Base-by-base conservation (phyloP, 2,329 filamentous ascomycete genomes). In the Mariannaea elegans region DNA sequence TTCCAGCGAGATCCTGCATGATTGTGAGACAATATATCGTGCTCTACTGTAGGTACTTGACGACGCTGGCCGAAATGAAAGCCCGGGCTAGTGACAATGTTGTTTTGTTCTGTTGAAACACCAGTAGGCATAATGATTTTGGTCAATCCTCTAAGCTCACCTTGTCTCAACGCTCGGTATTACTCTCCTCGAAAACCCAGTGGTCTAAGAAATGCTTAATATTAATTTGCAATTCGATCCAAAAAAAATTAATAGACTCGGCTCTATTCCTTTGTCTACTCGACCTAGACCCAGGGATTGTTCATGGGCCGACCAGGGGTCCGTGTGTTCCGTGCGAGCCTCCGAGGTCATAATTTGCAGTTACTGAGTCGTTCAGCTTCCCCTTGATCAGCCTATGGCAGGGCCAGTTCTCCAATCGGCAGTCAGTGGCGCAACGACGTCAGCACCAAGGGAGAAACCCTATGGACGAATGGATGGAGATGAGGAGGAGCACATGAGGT, bases 371-470 rank as follows among this genome's bases (percentile, higher is more conserved):
- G 58, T 32, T 45, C 55, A 56, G 41, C 62, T 65, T 65, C 65
- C 66, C 66, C 64, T 69, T 66, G 62, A 63, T 62, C 65, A 56
- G 48, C 65, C 58, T 58, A 67, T 59, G 50, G 51, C 56, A 52
- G 12, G 16, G 39, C 65, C 63, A 62, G 59, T 51, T n/a, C 64
- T 66, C 56, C 57, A 70, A 65, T 59, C 54, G 64, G 65, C 54
- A 68, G 55, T 32, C 56, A 55, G 52, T 59, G 54, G 57, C 62
- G 62, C 57, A 54, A 58, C 64, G 65, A 68, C 64, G 64, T 64
- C 67, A 68, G 67, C 53, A 54, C 45, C 54, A 62, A 42, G 53
- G 21, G 47, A 42, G 39, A 50, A 38, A 42, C 58, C 59, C 45
- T 53, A 50, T 51, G 34, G 50, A 38, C 3, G n/a, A 29, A 27